Base-by-base conservation (phyloP, 768 basidiomycete species). In the Ramaria sp. region DNA sequence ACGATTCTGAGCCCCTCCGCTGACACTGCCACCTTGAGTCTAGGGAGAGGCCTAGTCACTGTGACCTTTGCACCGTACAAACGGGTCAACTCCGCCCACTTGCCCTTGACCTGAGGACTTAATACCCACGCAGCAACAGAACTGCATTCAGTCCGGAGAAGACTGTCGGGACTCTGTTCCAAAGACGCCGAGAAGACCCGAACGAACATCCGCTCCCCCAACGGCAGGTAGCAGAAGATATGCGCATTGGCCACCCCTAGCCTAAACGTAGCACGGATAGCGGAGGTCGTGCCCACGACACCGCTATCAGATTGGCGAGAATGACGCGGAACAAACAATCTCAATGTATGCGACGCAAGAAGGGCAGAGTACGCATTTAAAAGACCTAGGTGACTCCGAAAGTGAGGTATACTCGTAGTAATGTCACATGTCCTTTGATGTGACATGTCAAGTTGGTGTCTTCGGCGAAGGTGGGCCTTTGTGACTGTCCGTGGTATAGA, bases 51-150 rank as follows among this genome's bases (percentile, higher is more conserved):
- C 65, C 63, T 57, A 69, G 67, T 24, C 65, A 73, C 12, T 70
- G 60, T 54, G n/a, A 72, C 53, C 0, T 70, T 69, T 72, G 83
- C 78, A 43, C 71, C 69, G 53, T 78, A 76, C 1, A 94, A 61
- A 7, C 76, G 75, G 5, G 75, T 66, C 4, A 95, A 68, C 63
- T 92, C 88, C 56, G 87, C 88, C 89, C 89, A 94, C 53, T 72
- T 71, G 12, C 70, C 73, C 10, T 64, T 67, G 5, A 61, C 49
- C 16, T 67, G 58, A 0, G 74, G 70, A 36, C 81, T 75, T 27
- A 78, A 75, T 12, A 87, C 82, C 67, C 80, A 88, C 6, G 77
- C 70, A 57, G 71, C 64, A n/a, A 70, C 61, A 55, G 69, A 78
- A 38, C 71, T 67, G 62, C 71, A 66, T 48, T 69, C 71, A 4